These are phyloP conservation scores for Aspergillus saccharolyticus DNA, from an alignment of 495 filamentous ascomycete genomes.

Conservation along the genomic window DNA sequence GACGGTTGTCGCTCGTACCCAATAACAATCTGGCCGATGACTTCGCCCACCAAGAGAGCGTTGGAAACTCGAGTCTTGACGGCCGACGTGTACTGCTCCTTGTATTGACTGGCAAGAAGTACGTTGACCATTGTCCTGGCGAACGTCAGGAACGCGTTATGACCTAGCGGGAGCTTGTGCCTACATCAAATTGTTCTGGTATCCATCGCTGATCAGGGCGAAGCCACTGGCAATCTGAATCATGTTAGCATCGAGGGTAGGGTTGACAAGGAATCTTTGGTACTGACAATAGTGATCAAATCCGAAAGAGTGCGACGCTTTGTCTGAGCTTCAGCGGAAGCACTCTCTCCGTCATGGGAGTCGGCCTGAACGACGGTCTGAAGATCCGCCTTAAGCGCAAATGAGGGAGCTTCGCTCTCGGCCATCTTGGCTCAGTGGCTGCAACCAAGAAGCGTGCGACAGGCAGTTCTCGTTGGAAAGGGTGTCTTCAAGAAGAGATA, in stretches of 20 bases:
- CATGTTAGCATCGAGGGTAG: not conserved
- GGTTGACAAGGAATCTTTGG: not conserved
- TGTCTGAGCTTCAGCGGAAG: not conserved
- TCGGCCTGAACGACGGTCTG: not conserved
- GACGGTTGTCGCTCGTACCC: not conserved
- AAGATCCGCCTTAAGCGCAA: not conserved
- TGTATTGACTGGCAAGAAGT: not conserved
- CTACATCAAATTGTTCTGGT: slow-evolving; percentile 5
- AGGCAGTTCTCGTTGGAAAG: too few species aligned
- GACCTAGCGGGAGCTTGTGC: not conserved
- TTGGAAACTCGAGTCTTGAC: not conserved
- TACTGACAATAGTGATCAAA: not conserved
- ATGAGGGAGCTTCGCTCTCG: not conserved
- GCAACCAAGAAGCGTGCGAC: too few species aligned
- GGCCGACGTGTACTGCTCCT: not conserved
- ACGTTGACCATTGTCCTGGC: slow-evolving; percentile 1
- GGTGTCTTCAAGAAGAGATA: too few species aligned
- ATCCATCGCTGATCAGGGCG: slow-evolving; percentile 3
- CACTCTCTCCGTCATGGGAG: not conserved
- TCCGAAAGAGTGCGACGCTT: not conserved
- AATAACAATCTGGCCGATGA: slow-evolving; percentile 1
- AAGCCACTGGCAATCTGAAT: not conserved
- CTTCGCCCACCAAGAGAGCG: not conserved
- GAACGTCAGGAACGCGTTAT: not conserved
- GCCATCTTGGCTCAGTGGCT: not conserved